phyloP scores from a whole-genome alignment of 305 asterid genomes.

The Striga hermonthica region DNA sequence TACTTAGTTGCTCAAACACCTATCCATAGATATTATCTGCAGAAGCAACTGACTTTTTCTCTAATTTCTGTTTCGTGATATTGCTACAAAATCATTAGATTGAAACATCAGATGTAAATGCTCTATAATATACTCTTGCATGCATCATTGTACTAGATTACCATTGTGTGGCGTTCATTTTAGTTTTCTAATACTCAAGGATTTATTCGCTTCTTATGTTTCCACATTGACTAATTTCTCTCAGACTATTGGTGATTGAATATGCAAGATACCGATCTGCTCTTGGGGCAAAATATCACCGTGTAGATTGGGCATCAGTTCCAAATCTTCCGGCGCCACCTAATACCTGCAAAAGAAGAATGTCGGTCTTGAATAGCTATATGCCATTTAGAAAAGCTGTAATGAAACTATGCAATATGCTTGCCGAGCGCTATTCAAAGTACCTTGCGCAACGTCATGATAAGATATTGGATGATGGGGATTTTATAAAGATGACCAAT shows the following conservation, averaged over 20 bases:
- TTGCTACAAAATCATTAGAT: constrained; percentile 17
- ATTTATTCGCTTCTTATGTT: constrained; percentile 27
- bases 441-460: constrained; percentile 55
- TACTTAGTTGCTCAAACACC: constrained; percentile 27
- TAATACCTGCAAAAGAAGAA: constrained; percentile 79
- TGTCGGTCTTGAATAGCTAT: constrained; percentile 55
- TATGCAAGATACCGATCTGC: constrained; percentile 78
- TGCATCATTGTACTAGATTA: constrained; percentile 23
- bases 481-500: constrained; percentile 37
- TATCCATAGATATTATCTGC: constrained; percentile 28
- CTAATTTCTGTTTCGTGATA: constrained; percentile 25
- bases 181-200: constrained; percentile 21
- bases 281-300: constrained; percentile 73
- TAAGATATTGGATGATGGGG: constrained; percentile 39
- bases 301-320: constrained; percentile 69
- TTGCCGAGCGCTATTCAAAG: constrained; percentile 59
- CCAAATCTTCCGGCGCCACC: constrained; percentile 83
- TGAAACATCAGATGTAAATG: constrained; percentile 22
- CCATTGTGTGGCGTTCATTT: constrained; percentile 9
- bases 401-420: constrained; percentile 67
- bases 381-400: constrained; percentile 58
- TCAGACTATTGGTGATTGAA: constrained; percentile 78
- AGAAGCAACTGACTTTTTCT: constrained; percentile 24
- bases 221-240: constrained; percentile 31
- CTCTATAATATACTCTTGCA: constrained; percentile 20